A percentile compares a stretch with the other conserved stretches of the same genome.
These are phyloP conservation scores for Lodderomyces metapsilosis DNA, from an alignment of 1,139 yeast genomes.

Conservation along the genomic window DNA sequence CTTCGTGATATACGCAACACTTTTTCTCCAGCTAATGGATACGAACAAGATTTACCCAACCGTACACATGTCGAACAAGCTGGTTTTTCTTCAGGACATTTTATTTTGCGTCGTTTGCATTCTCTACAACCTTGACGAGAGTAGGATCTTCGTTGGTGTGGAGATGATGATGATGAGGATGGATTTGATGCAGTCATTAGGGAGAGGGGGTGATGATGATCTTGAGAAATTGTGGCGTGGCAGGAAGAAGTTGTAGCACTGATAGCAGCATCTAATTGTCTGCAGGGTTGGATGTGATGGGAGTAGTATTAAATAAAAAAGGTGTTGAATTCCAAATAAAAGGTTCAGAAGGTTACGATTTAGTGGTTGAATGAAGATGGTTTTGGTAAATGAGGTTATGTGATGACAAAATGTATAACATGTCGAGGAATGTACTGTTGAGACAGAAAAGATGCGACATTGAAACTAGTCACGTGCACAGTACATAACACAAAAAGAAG, in stretches of 20 bases:
- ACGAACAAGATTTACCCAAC: constrained; percentile 22
- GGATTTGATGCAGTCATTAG: too few relatives aligned
- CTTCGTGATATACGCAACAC: constrained; percentile 15
- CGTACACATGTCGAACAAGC: constrained; percentile 38
- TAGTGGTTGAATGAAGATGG: too few relatives aligned
- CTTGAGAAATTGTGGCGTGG: not conserved
- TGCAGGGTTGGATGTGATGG: too few relatives aligned
- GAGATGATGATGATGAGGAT: too few relatives aligned
- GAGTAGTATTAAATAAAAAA: too few relatives aligned
- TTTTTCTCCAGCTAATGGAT: constrained; percentile 24
- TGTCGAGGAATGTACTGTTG: not conserved
- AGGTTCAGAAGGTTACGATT: too few relatives aligned
- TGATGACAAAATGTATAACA: too few relatives aligned
- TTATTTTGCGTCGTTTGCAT: constrained; percentile 28
- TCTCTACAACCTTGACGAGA: constrained; percentile 24
- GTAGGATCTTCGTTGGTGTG: constrained; percentile 8
- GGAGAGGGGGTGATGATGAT: not conserved
- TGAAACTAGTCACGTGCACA: not conserved
- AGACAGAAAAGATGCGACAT: not conserved
- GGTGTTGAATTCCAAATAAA: too few relatives aligned
- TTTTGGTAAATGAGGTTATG: too few relatives aligned
- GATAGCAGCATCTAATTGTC: too few relatives aligned
- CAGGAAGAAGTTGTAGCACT: too few relatives aligned
- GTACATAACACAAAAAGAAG: not conserved
- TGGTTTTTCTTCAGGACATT: constrained; percentile 55